Evolutionary conservation across 306 rosid species (phyloP).

Genomic region (Myrica gale): DNA sequence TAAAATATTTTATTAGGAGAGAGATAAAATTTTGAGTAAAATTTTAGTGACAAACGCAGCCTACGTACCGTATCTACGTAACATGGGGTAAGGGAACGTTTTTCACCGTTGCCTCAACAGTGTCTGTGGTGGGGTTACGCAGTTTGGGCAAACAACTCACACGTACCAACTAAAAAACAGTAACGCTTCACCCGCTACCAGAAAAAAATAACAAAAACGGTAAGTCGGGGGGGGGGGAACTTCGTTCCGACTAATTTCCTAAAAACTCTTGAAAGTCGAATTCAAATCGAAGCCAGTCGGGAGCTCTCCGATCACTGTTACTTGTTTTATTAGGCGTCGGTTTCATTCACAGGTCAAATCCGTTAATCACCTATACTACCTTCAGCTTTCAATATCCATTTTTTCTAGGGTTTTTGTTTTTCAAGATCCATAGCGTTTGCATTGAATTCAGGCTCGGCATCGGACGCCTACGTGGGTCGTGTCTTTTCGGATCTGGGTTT

Average conservation of each 20-base stretch:
- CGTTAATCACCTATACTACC: background rate
- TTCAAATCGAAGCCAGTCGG: background rate
- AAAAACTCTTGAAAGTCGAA: background rate
- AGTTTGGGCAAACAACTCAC: too few species aligned
- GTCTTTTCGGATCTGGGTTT: conserved; percentile 39
- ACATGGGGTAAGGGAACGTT: too few species aligned
- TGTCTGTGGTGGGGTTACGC: too few species aligned
- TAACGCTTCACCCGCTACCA: too few species aligned
- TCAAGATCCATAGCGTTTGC: background rate
- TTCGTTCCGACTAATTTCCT: background rate
- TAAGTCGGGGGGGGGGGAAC: too few species aligned
- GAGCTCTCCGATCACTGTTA: background rate
- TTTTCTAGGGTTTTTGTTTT: conserved; percentile 17
- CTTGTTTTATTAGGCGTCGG: background rate
- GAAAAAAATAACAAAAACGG: too few species aligned
- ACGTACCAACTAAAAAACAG: too few species aligned
- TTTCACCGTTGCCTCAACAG: too few species aligned
- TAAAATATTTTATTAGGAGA: too few species aligned
- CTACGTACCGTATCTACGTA: too few species aligned
- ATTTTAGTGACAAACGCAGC: too few species aligned
- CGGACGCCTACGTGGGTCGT: background rate
- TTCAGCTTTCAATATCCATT: background rate
- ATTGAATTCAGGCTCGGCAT: conserved; percentile 6
- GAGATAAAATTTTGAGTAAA: too few species aligned
- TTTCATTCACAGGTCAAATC: background rate